phyloP scores from a whole-genome alignment of 371 early-diverging fungal species.

The Mortierella sp. region DNA sequence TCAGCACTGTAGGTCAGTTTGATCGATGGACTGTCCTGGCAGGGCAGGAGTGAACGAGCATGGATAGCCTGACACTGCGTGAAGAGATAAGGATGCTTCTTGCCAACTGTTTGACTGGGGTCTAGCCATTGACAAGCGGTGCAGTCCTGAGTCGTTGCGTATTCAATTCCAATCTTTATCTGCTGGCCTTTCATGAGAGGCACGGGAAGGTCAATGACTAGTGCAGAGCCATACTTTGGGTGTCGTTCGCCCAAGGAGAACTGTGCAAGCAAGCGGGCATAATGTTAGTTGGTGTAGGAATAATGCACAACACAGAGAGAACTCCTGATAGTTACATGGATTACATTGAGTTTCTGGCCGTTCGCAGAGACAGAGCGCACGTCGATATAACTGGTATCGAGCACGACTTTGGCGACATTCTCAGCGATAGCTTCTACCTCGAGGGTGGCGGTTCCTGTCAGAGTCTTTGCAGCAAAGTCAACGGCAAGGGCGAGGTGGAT shows the following conservation, averaged over 20 bases:
- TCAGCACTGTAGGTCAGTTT: conserved; percentile 91
- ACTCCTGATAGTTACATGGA: neutral
- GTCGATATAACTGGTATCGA: conserved; percentile 81
- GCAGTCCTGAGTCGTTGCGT: conserved; percentile 84
- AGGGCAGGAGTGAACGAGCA: conserved; percentile 90
- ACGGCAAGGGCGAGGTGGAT: conserved; percentile 79
- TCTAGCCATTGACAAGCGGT: conserved; percentile 93
- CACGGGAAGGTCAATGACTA: conserved; percentile 69
- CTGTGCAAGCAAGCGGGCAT: conserved; percentile 39
- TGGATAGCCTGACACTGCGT: conserved; percentile 98
- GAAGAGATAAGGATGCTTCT: conserved; percentile 93
- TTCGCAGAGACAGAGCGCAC: conserved; percentile 63
- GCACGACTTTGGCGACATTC: conserved; percentile 70
- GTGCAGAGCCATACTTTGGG: conserved; percentile 78
- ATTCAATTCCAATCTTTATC: conserved; percentile 73
- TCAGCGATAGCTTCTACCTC: conserved; percentile 62
- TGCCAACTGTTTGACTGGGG: conserved; percentile 94
- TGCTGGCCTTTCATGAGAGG: conserved; percentile 56
- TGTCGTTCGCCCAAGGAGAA: conserved; percentile 68
- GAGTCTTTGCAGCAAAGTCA: conserved; percentile 77
- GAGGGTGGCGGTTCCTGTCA: conserved; percentile 78
- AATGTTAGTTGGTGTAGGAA: no score
- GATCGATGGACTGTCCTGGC: conserved; percentile 93
- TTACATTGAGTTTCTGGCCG: conserved; percentile 61
- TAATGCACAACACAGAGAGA: neutral